Evolutionary conservation across 2,329 filamentous ascomycete genomes (phyloP), one percentile per base, ranked within the genome.

Genomic region (Fusarium nematophilum): DNA sequence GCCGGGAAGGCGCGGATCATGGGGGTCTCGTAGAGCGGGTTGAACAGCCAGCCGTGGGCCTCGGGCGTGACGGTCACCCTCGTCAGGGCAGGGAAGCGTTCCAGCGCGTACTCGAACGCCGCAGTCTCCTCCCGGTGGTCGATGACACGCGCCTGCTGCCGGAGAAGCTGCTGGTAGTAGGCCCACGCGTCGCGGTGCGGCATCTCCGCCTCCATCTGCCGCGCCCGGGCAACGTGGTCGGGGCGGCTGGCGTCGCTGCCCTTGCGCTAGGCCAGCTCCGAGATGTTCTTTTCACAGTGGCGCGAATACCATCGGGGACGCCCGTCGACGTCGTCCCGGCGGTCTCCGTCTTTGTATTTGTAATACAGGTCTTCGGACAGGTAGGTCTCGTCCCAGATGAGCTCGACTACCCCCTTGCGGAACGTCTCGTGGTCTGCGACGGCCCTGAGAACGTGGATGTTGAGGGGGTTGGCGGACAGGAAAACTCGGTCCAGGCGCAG

Each of bases 61-160:
- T 73, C 74, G 13, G 73, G 73, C 4, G 78, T 79, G n/a, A 81
- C 60, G 0, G 70, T 77, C 5, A 81, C 62, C 29, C 71, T 70
- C 10, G 49, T 66, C 3, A 81, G 62, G 3, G 64, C 66, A 0
- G 75, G 72, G 36, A 80, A 78, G 4, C 61, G 68, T 9, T 59
- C 34, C 3, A 79, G 23, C 3, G 68, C 75, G 34, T 73, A 70
- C 11, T 66, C 44, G 3, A 81, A 67, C 5, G 70, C 75, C 9
- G 62, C 42, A 3, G 61, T 53, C 45, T 80, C 73, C 5, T 64
- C 54, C 0, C 49, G 45, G 6, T 66, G 66, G 4, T 52, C 44
- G 0, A 78, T 51, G 0, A 77, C 65, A 0, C 69, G 50, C 10
- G 62, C 54, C 51, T 80, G 74, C 7, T 76, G 64, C 4, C 65